Conservation (phyloP, 345 rosid genomes). For the Mallotus nudiflorus region DNA sequence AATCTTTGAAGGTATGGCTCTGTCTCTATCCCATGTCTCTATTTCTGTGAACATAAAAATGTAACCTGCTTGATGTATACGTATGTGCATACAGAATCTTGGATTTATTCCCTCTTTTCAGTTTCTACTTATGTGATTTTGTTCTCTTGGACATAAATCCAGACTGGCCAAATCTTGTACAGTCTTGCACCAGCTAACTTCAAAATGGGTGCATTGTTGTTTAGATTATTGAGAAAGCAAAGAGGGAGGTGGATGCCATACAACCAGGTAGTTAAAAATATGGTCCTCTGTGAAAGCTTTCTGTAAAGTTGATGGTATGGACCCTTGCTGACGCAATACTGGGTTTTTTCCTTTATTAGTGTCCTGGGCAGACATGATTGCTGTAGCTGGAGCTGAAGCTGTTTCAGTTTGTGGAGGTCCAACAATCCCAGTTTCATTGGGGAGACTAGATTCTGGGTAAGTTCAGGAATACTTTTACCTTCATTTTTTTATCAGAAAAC, state of each 20-base stretch:
- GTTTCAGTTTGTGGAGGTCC: slow-evolving; percentile 95
- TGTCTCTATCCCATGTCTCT: slow-evolving; percentile 8
- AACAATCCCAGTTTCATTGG: slow-evolving; percentile 57
- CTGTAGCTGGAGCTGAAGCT: slow-evolving; percentile 90
- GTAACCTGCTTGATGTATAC: neutral
- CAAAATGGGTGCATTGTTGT: slow-evolving; percentile 36
- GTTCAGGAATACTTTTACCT: slow-evolving; percentile 1
- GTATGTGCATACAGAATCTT: too few relatives aligned
- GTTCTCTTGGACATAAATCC: slow-evolving; percentile 8
- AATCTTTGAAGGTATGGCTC: slow-evolving; percentile 59
- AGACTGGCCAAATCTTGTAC: slow-evolving; percentile 17
- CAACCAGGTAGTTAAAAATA: slow-evolving; percentile 53
- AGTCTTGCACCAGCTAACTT: slow-evolving; percentile 34
- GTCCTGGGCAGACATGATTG: slow-evolving; percentile 95
- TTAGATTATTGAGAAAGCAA: slow-evolving; percentile 82
- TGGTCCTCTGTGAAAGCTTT: slow-evolving; percentile 18
- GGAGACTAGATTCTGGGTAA: slow-evolving; percentile 78
- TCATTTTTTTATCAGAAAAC: neutral
- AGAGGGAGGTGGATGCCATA: slow-evolving; percentile 60
- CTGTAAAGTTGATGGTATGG: slow-evolving; percentile 6
- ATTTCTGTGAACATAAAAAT: neutral
- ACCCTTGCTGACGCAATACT: slow-evolving; percentile 26
- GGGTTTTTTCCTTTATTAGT: slow-evolving; percentile 48
- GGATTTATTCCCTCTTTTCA: too few relatives aligned
- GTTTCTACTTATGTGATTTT: slow-evolving; percentile 3